Base-by-base conservation (phyloP, 2,329 filamentous ascomycete species). In the Sclerotinia minor region DNA sequence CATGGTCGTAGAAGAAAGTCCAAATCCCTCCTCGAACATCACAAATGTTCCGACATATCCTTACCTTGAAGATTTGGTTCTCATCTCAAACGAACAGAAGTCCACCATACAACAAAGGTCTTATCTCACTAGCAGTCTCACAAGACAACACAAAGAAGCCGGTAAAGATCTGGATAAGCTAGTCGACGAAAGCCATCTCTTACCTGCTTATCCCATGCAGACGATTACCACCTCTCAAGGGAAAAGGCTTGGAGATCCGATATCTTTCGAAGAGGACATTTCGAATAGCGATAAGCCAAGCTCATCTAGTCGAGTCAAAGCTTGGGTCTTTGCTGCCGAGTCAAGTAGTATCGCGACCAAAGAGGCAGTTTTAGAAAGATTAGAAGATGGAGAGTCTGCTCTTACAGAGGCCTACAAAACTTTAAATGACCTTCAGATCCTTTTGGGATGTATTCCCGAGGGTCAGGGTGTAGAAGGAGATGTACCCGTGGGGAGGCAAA, bases 271-370 rank as follows among this genome's bases (percentile, higher is more conserved):
- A n/a, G 79, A 82, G n/a, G 80, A 80, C 47, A 72, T 82, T 35
- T 76, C 76, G 8, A 72, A 73, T n/a, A 73, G 78, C 6, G 79
- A 81, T 63, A 77, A 77, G 29, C 75, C 79, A 21, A 79, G 81
- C 54, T 76, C 82, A 4, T 78, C 80, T 26, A 77, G 75, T 44
- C 80, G 81, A 54, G 80, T 86, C 60, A 81, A 82, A 69, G 83
- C 83, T 13, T 90, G 87, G 87, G 81, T 86, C 11, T 82, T 81
- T 72, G 86, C 87, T 1, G 83, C 86, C 1, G 84, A 89, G 67
- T 81, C 85, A 3, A 85, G 86, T 71, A 87, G 87, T 72, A 84
- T 87, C 65, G 78, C 81, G 2, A 87, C 83, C 0, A 80, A 87
- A 15, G 85, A 89, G 72, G 77, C 79, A 11, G 84, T 89, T 15